phyloP scores from a whole-genome alignment of 2,329 filamentous ascomycete genomes.

The Beauveria medogensis region DNA sequence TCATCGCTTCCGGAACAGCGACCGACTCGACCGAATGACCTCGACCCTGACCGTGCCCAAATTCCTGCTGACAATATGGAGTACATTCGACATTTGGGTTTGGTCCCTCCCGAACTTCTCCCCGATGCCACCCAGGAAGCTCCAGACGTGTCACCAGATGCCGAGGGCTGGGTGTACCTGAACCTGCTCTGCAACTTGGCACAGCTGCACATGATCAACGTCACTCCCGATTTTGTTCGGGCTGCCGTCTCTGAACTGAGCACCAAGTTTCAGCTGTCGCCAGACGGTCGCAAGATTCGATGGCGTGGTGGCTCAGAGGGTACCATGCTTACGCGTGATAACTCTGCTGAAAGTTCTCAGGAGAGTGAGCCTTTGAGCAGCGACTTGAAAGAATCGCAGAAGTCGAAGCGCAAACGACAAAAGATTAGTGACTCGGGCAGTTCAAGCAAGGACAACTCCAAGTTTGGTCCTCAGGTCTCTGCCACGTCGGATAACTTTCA shows the following conservation, averaged over 20 bases:
- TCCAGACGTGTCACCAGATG: slow-evolving; percentile 48
- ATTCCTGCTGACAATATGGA: slow-evolving; percentile 69
- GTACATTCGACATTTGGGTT: slow-evolving; percentile 67
- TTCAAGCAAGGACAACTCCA: slow-evolving; percentile 31
- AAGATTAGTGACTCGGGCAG: slow-evolving; percentile 32
- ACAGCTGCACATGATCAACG: slow-evolving; percentile 77
- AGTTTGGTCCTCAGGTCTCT: slow-evolving; percentile 30
- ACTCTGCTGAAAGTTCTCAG: slow-evolving; percentile 41
- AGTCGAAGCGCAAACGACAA: slow-evolving; percentile 36
- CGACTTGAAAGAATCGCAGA: slow-evolving; percentile 37
- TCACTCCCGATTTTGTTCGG: slow-evolving; percentile 70
- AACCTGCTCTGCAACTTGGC: slow-evolving; percentile 76
- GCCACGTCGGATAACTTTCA: slow-evolving; percentile 45
- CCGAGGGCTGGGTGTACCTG: slow-evolving; percentile 73
- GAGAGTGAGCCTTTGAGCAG: slow-evolving; percentile 37
- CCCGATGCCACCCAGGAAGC: slow-evolving; percentile 30
- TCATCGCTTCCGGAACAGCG: slow-evolving; percentile 55
- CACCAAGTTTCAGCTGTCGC: slow-evolving; percentile 67
- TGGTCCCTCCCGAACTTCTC: slow-evolving; percentile 50
- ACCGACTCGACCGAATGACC: slow-evolving; percentile 65
- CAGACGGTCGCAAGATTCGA: slow-evolving; percentile 68
- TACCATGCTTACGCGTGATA: slow-evolving; percentile 59
- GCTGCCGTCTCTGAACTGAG: slow-evolving; percentile 63
- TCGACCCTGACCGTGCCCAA: slow-evolving; percentile 72
- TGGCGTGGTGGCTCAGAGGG: slow-evolving; percentile 65